These are phyloP conservation scores for Penicillium rolfsii DNA, from an alignment of 2,329 filamentous ascomycete species.

Conservation along the genomic window DNA sequence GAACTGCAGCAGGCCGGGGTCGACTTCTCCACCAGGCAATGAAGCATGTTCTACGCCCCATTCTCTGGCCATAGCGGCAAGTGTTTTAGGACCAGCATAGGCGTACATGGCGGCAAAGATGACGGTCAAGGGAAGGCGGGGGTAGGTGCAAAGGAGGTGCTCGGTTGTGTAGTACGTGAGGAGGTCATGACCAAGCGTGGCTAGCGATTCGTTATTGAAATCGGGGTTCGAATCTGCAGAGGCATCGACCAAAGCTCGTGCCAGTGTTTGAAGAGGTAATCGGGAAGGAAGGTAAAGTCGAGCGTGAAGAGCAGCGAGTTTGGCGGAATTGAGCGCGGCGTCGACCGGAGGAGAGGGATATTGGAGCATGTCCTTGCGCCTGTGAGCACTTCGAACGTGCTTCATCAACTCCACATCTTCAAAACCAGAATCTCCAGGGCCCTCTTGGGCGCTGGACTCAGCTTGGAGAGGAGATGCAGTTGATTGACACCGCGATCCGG, in stretches of 20 bases:
- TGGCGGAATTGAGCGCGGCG: constrained; percentile 73
- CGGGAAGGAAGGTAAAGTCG: constrained; percentile 80
- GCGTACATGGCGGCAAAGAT: constrained; percentile 84
- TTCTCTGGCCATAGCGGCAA: constrained; percentile 73
- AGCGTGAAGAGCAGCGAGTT: constrained; percentile 89
- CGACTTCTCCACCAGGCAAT: constrained; percentile 85
- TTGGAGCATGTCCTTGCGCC: constrained; percentile 43
- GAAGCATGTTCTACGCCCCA: constrained; percentile 94
- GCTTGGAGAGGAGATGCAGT: constrained; percentile 36
- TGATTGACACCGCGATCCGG: constrained; percentile 46
- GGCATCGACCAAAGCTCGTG: constrained; percentile 79
- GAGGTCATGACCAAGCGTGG: constrained; percentile 78
- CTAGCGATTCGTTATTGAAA: constrained; percentile 88
- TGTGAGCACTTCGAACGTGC: constrained; percentile 29
- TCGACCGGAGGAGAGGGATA: constrained; percentile 73
- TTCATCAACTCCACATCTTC: constrained; percentile 30
- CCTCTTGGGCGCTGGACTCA: constrained; percentile 29
- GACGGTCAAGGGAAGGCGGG: constrained; percentile 85
- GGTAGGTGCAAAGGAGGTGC: constrained; percentile 84
- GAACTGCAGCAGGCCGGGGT: constrained; percentile 88
- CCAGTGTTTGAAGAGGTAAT: constrained; percentile 83
- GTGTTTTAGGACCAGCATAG: constrained; percentile 74
- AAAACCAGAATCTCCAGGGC: constrained; percentile 34
- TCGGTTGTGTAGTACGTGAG: constrained; percentile 89
- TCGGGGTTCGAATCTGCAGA: constrained; percentile 77